phyloP scores from a whole-genome alignment of 2,329 filamentous ascomycete genomes.

The Hypoxylon sp. region DNA sequence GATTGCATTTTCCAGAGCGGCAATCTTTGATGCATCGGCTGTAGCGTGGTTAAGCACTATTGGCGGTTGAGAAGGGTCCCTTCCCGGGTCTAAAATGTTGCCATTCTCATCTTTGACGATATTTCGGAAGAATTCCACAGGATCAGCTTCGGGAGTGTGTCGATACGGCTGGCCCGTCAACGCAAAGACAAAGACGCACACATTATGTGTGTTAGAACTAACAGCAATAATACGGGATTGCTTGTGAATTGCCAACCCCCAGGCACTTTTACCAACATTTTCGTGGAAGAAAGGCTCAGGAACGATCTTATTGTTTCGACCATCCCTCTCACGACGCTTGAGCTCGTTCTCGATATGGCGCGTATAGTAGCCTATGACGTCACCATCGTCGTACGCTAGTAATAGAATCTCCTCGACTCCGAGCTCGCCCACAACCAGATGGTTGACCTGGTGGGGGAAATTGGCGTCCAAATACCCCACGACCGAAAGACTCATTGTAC shows the following conservation, averaged over 20 bases:
- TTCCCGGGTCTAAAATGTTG: slow-evolving; percentile 13
- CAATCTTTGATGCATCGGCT: slow-evolving; percentile 31
- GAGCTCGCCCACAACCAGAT: slow-evolving; percentile 77
- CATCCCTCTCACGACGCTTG: slow-evolving; percentile 48
- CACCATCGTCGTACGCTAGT: slow-evolving; percentile 80
- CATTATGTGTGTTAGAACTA: slow-evolving; percentile 76
- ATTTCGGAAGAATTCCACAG: slow-evolving; percentile 41
- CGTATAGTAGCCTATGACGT: slow-evolving; percentile 79
- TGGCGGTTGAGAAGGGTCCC: background rate
- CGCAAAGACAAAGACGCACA: slow-evolving; percentile 56
- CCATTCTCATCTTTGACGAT: slow-evolving; percentile 47
- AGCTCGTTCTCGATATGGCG: slow-evolving; percentile 60
- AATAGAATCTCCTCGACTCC: slow-evolving; percentile 79
- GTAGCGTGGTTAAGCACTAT: background rate
- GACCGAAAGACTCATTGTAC: slow-evolving; percentile 58
- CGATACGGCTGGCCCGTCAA: slow-evolving; percentile 43
- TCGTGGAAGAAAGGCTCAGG: slow-evolving; percentile 75
- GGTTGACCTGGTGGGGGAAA: slow-evolving; percentile 76
- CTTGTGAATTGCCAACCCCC: slow-evolving; percentile 88
- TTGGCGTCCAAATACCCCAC: slow-evolving; percentile 67
- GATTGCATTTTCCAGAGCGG: slow-evolving; percentile 55
- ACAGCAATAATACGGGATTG: slow-evolving; percentile 88
- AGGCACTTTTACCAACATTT: slow-evolving; percentile 84
- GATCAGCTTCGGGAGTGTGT: slow-evolving; percentile 19
- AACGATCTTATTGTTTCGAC: slow-evolving; percentile 13